phyloP scores from a whole-genome alignment of 176 grass and related monocot genomes.

The Triticum urartu region DNA sequence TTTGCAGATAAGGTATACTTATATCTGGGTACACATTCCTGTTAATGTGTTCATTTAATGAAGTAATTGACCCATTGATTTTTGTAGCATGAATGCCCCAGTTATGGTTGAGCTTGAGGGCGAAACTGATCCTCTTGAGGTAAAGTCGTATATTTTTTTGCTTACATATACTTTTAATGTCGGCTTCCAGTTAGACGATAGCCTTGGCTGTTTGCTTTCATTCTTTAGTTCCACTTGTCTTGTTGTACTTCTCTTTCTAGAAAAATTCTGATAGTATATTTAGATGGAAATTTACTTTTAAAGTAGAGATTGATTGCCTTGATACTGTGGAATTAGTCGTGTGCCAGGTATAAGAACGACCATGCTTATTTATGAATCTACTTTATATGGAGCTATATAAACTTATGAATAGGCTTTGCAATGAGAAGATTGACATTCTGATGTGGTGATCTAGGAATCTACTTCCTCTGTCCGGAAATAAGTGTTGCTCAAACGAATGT shows the following conservation, averaged over 20 bases:
- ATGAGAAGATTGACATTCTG: background rate
- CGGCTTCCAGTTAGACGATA: background rate
- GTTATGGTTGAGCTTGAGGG: slow-evolving; percentile 96
- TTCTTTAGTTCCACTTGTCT: background rate
- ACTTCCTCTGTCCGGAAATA: background rate
- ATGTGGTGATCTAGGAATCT: background rate
- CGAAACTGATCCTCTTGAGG: slow-evolving; percentile 93
- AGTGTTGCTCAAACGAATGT: too few species aligned
- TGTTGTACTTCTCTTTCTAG: background rate
- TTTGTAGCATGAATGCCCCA: slow-evolving; percentile 91
- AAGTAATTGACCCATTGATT: slow-evolving; percentile 6
- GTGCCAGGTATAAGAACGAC: background rate
- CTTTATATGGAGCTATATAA: background rate
- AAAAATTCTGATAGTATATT: background rate
- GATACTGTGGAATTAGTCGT: background rate
- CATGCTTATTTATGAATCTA: background rate
- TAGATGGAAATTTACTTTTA: background rate
- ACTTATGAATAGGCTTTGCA: background rate
- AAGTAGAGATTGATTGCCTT: background rate
- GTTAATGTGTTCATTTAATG: background rate
- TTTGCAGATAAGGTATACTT: slow-evolving; percentile 77
- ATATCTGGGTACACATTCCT: background rate
- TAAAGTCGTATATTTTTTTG: slow-evolving; percentile 26
- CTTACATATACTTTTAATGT: background rate
- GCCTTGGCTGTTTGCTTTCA: background rate